These are phyloP conservation scores for Calonectria honghensis DNA, from an alignment of 2,329 filamentous ascomycete species.

Conservation along the genomic window DNA sequence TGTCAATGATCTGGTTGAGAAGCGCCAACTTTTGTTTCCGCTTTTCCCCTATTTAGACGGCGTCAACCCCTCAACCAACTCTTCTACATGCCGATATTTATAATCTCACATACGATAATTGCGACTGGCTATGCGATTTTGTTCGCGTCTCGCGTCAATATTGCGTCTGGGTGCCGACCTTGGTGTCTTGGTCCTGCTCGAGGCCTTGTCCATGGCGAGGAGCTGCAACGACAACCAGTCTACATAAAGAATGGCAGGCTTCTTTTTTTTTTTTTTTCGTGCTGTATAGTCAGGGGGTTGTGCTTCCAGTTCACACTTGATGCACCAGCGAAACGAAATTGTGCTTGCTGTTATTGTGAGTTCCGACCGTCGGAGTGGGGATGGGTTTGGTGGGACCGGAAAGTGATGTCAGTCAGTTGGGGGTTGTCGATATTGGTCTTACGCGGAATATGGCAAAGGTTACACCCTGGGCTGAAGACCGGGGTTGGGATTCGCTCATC, in stretches of 20 bases:
- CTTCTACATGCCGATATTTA: no score
- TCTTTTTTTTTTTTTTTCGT: background rate
- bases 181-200: conserved; percentile 39
- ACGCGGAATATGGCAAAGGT: background rate
- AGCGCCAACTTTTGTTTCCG: conserved; percentile 65
- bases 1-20: conserved; percentile 61
- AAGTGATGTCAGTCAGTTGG: conserved; percentile 5
- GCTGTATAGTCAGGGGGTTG: background rate
- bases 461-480: background rate
- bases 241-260: background rate
- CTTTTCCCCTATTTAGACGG: conserved; percentile 61
- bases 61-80: conserved; percentile 39
- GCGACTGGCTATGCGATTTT: conserved; percentile 55
- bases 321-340: background rate
- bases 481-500: background rate
- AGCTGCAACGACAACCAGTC: background rate
- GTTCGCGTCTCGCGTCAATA: conserved; percentile 52
- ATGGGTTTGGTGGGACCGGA: background rate
- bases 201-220: conserved; percentile 42
- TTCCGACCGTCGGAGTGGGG: background rate
- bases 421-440: background rate
- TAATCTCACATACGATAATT: conserved; percentile 57
- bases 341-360: no score
- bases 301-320: background rate
- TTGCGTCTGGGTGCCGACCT: conserved; percentile 47